Conservation (phyloP, 2,329 filamentous ascomycete species). For the Claviceps sp. region DNA sequence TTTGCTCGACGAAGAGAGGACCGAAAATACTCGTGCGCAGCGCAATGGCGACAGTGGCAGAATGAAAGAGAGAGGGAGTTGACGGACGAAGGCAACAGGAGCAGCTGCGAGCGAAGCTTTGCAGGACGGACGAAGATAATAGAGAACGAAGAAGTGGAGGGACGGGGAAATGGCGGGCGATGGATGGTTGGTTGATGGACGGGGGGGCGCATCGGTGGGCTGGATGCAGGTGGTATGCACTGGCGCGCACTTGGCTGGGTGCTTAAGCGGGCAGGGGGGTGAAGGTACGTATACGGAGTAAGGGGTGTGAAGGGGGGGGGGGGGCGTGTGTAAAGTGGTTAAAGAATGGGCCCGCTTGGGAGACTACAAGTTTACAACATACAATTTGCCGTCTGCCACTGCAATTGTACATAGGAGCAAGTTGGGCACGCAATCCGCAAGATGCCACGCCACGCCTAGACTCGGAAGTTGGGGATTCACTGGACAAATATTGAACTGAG, state of each 20-base stretch:
- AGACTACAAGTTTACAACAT: neutral
- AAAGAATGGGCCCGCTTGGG: neutral
- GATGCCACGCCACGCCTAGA: neutral
- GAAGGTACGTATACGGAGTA: no score
- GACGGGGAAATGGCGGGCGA: conserved; percentile 4
- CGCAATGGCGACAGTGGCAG: conserved; percentile 1
- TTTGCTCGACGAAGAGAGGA: neutral
- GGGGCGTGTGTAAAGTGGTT: neutral
- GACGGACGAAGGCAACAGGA: conserved; percentile 4
- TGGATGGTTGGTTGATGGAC: conserved; percentile 3
- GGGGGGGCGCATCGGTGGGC: neutral
- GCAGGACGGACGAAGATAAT: conserved; percentile 6
- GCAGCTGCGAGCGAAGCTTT: neutral
- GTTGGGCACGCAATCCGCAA: neutral
- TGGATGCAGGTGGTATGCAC: conserved; percentile 3
- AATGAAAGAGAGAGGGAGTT: neutral
- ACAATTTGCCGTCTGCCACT: neutral
- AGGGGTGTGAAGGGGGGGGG: neutral
- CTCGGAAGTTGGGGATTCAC: neutral
- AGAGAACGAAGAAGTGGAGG: conserved; percentile 6
- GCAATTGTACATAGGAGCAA: neutral
- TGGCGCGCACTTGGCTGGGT: conserved; percentile 1
- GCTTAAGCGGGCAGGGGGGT: neutral
- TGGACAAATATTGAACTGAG: neutral
- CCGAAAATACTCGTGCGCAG: neutral